Evolutionary conservation across 108 stramenopile species (phyloP), one percentile per base, ranked within the genome.

Genomic region (Pseudonitzschia delicatissima): DNA sequence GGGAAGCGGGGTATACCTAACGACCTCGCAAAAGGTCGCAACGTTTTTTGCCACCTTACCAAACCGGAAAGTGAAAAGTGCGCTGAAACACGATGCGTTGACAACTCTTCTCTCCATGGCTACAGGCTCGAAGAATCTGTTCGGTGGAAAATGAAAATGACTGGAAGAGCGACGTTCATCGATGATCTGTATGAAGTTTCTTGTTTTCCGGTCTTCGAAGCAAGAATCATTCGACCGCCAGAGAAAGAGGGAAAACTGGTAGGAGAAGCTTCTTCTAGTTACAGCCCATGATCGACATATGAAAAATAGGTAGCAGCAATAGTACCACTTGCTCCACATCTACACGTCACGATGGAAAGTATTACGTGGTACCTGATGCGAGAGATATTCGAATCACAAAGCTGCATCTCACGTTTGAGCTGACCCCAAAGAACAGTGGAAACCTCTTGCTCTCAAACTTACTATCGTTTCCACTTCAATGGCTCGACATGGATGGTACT

Each of bases 321-420:
- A n/a, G n/a, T n/a, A n/a, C n/a, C n/a, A n/a, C n/a, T n/a, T n/a
- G n/a, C n/a, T 33, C n/a, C 29, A 3, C 6, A 55, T n/a, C 53
- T 13, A 55, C 53, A 12, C 31, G 29, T 3, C 29, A 29, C 5
- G 53, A 55, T 9, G 53, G 53, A 55, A 55, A 31, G 31, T 64
- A 64, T 18, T 64, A 29, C 32, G 63, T 64, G 26, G 63, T 64
- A 2, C 63, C 63, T 12, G 45, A 64, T 18, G 45, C 27, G 21
- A 36, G 45, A n/a, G 63, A 64, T 27, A 49, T 64, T 8, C 63
- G 45, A 31, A 48, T 64, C 27, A 64, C 47, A 12, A 13, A 15
- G 32, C 15, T 64, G n/a, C 45, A 64, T 18, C 63, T 64, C 26
- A 64, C 63, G 11, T 47, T 64, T 32, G 63, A 64, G 32, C 31